Evolutionary conservation across 208 protist genomes (phyloP), one percentile per base, ranked within the genome.

Genomic region (Crithidia fasciculata): DNA sequence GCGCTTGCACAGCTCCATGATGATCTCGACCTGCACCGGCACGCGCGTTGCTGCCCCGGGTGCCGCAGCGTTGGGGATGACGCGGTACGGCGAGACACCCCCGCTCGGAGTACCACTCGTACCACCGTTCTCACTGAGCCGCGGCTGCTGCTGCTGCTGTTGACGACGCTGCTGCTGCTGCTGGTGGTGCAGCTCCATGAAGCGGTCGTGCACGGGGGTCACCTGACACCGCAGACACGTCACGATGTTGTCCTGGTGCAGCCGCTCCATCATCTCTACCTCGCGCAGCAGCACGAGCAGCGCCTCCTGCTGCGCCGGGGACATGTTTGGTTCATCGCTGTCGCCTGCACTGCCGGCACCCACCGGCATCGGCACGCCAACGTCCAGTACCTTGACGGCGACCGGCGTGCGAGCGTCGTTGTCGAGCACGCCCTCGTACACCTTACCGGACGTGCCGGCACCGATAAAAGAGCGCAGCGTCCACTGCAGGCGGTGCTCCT

Each of bases 221-320:
- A 85, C 92, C 44, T 95, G 88, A 56, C 89, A 94, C 40, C 90
- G 90, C 43, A 85, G 79, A 68, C 92, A 93, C 9, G 84, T 80
- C 15, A 97, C 90, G 57, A 97, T 97, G 74, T 97, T 92, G 12
- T 69, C 58, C 67, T 97, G 92, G 66, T 86, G 80, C 50, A 95
- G 75, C 43, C 64, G 76, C 19, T 88, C 81, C 92, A 97, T 95
- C 44, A 97, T 74, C 53, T 95, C 90, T 57, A 95, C 87, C 80
- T 96, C 91, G 16, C 81, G 81, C 41, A 86, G 69, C 19, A 86
- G 77, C 49, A 96, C 77, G 41, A 68, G 69, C 39, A 78, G 58
- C 13, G 58, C 73, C n/a, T 59, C 57, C 50, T 76, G 69, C 53
- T 87, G 62, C 52, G 89, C 60, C 44, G 90, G 84, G 13, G 82